Base-by-base conservation (phyloP, 768 basidiomycete genomes). In the Boletus coccyginus region DNA sequence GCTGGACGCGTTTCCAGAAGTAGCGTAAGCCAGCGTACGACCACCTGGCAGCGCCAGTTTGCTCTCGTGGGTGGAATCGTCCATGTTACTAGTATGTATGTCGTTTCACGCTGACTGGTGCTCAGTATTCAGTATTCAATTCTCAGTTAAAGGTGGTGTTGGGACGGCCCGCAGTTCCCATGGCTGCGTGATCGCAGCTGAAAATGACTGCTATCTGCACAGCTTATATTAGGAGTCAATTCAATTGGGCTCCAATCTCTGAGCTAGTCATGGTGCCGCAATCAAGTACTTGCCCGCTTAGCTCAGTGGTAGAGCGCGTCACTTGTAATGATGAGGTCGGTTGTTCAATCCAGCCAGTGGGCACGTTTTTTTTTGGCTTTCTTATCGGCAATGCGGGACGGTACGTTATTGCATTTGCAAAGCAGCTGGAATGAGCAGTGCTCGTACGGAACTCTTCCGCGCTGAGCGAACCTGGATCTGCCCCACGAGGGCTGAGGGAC, bases 11-110 rank as follows among this genome's bases (percentile, higher is more conserved):
- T 82, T 77, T 7, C 84, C 84, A 10, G 66, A 71, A 27, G 21
- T 78, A 17, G 75, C 75, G 55, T 85, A 86, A 3, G 81, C 84
- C 8, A 85, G 70, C 9, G 68, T 77, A 40, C 83, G 78, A 9
- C 78, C 81, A 48, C 75, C 62, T 4, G 56, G 38, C 13, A 75
- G 45, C 3, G 56, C 40, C 21, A 76, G 67, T 7, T 36, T 60
- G 47, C 31, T 47, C 33, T 69, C 64, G 17, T 51, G 31, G 14
- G 21, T 47, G 12, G 57, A 6, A 3, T 27, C 27, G 27, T 27
- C 27, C 27, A 27, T 27, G 35, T 14, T 35, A 35, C 4, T n/a
- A n/a, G n/a, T 33, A 3, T 9, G 33, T 33, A 12, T 38, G 31
- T 21, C 13, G 33, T 56, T 27, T 46, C 24, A 16, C 27, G 10